phyloP scores from a whole-genome alignment of 495 filamentous ascomycete genomes.

The Penicillium turbatum region DNA sequence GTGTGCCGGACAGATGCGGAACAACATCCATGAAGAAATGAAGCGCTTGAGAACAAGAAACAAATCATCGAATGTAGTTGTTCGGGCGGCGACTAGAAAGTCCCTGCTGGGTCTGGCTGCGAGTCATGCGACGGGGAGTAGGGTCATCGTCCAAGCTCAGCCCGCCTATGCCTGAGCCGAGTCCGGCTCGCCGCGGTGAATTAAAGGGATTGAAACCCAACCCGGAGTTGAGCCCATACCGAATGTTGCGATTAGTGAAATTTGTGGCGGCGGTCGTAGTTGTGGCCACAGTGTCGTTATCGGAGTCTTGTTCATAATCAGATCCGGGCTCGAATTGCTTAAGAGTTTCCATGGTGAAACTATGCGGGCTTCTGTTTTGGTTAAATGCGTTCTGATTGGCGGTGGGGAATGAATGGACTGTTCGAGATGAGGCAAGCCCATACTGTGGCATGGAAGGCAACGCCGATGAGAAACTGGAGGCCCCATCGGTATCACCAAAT shows the following conservation, averaged over 20 bases:
- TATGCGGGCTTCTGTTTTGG: slow-evolving; percentile 25
- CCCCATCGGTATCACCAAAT: slow-evolving; percentile 28
- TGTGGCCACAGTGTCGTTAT: slow-evolving; percentile 39
- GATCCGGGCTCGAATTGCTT: slow-evolving; percentile 32
- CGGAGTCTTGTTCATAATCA: slow-evolving; percentile 42
- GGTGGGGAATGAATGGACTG: slow-evolving; percentile 11
- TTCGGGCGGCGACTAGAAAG: slow-evolving; percentile 9
- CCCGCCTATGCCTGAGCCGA: slow-evolving; percentile 38
- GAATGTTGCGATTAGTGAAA: slow-evolving; percentile 39
- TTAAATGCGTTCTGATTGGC: slow-evolving; percentile 2
- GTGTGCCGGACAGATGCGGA: background rate
- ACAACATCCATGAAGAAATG: background rate
- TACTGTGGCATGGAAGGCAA: slow-evolving; percentile 26
- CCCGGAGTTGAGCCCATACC: slow-evolving; percentile 27
- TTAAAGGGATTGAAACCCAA: slow-evolving; percentile 17
- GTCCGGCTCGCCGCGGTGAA: slow-evolving; percentile 33
- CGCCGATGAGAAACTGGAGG: slow-evolving; percentile 32
- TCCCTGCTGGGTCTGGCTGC: slow-evolving; percentile 38
- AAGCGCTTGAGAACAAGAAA: background rate
- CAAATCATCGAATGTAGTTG: slow-evolving; percentile 2
- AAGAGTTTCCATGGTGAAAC: slow-evolving; percentile 37
- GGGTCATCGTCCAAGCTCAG: slow-evolving; percentile 43
- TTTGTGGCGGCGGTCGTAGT: slow-evolving; percentile 35
- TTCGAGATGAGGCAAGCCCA: slow-evolving; percentile 19
- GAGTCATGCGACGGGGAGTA: slow-evolving; percentile 34